A percentile compares a stretch with the other conserved stretches of the same genome.
Conservation (phyloP, 257 asterid species). For the Nyctanthes arbortristis region DNA sequence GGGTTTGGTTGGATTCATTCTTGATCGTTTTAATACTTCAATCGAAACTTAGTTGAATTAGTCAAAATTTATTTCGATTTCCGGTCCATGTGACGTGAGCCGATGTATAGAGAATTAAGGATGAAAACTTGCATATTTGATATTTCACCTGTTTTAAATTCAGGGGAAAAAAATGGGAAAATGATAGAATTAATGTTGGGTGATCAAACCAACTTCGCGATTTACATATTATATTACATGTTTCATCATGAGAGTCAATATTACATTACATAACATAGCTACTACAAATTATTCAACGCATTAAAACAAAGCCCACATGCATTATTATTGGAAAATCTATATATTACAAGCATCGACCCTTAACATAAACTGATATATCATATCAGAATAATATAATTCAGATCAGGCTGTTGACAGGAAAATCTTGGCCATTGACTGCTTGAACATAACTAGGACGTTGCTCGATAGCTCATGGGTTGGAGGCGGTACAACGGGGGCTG, state of each 20-base stretch:
- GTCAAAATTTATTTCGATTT: no score
- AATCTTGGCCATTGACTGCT: not conserved
- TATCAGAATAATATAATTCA: no score
- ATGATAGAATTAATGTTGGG: no score
- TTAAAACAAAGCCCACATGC: not conserved
- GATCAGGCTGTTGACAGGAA: not conserved
- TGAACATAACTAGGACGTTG: not conserved
- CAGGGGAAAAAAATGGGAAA: no score
- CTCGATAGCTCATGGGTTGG: not conserved
- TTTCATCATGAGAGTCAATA: not conserved
- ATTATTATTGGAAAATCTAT: not conserved
- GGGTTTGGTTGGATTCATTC: no score
- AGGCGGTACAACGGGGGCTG: not conserved
- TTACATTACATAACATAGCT: not conserved
- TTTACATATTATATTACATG: not conserved
- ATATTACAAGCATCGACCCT: not conserved
- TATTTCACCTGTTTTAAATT: no score
- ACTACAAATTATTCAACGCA: not conserved
- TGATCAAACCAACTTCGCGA: no score
- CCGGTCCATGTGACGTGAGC: no score
- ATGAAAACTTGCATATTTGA: no score
- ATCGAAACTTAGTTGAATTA: no score
- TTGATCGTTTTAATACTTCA: no score
- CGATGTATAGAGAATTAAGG: no score
- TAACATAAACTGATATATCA: not conserved